Evolutionary conservation across 176 grass and related monocot species (phyloP).

Genomic region (Microstegium vimineum): DNA sequence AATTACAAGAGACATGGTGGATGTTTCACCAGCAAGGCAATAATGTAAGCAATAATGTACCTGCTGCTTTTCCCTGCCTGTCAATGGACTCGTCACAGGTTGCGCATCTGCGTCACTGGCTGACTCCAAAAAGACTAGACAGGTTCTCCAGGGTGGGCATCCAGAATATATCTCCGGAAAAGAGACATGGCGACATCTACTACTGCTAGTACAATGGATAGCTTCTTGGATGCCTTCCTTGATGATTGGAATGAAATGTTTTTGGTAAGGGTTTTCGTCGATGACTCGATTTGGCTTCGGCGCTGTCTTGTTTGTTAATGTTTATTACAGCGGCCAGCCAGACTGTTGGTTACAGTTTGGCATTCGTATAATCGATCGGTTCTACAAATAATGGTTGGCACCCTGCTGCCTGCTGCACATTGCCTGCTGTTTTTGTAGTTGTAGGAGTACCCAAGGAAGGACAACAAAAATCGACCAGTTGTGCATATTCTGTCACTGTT

Average conservation of each 20-base stretch:
- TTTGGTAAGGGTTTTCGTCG: not conserved
- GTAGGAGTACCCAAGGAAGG: not conserved
- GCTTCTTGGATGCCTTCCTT: not conserved
- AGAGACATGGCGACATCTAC: not conserved
- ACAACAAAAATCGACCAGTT: not conserved
- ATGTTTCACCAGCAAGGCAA: not conserved
- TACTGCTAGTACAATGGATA: not conserved
- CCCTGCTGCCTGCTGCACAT: not conserved
- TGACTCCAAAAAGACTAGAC: not conserved
- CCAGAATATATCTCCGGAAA: not conserved
- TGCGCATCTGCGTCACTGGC: not conserved
- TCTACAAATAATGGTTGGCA: not conserved
- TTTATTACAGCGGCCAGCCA: not conserved
- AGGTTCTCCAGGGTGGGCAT: not conserved
- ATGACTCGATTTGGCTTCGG: not conserved
- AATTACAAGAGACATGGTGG: not conserved
- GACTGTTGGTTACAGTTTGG: not conserved
- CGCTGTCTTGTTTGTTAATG: not conserved
- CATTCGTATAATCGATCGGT: not conserved
- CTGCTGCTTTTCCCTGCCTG: not conserved
- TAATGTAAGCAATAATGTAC: no score
- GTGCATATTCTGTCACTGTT: not conserved
- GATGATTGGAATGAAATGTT: not conserved
- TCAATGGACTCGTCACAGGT: not conserved
- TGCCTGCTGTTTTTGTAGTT: not conserved